phyloP scores from a whole-genome alignment of 169 alveolate genomes.

The Plasmodium vivax region DNA sequence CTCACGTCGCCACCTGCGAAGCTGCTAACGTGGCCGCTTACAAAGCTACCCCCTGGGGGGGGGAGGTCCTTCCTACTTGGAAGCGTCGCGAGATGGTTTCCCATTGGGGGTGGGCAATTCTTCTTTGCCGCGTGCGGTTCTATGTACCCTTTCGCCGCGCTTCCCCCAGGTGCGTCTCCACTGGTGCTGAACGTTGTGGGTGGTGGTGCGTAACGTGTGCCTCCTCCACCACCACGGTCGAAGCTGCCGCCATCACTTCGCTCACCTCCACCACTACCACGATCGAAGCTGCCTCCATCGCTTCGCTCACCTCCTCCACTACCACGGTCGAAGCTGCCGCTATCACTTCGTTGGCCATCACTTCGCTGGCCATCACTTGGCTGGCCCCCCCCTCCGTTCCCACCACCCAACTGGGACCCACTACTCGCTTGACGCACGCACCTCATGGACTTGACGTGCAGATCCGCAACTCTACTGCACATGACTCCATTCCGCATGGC shows the following conservation, averaged over 20 bases:
- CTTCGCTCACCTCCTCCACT: too few relatives aligned
- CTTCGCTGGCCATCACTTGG: neutral
- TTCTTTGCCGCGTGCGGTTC: neutral
- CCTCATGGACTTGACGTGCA: neutral
- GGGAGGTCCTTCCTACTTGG: neutral
- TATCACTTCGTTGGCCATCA: neutral
- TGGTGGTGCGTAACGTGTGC: neutral
- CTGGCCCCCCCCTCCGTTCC: neutral
- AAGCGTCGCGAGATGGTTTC: neutral
- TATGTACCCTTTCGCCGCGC: neutral
- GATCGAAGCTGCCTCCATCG: too few relatives aligned
- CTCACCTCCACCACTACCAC: too few relatives aligned
- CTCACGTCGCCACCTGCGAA: neutral
- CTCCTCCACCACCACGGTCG: neutral
- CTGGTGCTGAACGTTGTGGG: neutral
- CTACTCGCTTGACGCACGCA: neutral
- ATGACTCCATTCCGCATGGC: neutral
- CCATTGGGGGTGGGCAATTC: neutral
- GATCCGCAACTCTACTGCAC: neutral
- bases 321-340: too few relatives aligned
- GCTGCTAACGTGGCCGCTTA: neutral
- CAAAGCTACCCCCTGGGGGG: neutral
- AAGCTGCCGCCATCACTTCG: neutral
- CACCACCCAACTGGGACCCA: neutral
- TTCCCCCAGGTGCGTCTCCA: neutral